Conservation (phyloP, 768 basidiomycete species). For the Phanerodontia chrysosporium region DNA sequence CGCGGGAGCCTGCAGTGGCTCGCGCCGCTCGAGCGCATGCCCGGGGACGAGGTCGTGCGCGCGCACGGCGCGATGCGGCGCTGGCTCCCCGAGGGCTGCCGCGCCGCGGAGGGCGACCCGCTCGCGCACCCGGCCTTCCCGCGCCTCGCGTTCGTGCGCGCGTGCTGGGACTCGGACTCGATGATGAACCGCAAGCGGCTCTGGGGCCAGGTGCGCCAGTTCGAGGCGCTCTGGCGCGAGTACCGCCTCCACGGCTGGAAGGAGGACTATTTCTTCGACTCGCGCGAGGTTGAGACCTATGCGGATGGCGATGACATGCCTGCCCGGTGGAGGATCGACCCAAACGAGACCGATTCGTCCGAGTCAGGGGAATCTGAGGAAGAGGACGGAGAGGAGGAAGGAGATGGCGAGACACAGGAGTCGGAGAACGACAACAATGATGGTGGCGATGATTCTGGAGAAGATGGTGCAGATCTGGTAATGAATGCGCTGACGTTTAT, state of each 20-base stretch:
- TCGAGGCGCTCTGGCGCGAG: neutral
- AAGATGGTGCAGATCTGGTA: no score
- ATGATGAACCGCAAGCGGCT: slow-evolving; percentile 2
- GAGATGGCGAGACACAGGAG: no score
- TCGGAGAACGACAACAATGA: no score
- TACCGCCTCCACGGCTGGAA: slow-evolving; percentile 1
- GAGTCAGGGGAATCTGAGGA: no score
- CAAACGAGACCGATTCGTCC: neutral
- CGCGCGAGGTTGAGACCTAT: neutral
- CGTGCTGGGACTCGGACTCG: slow-evolving; percentile 3
- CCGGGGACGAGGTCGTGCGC: neutral
- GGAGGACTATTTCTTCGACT: neutral
- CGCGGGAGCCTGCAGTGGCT: neutral
- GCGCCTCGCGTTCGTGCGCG: neutral
- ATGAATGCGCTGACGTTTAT: no score
- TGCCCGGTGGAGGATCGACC: neutral
- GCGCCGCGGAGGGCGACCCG: neutral
- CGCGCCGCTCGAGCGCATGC: neutral
- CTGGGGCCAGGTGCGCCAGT: slow-evolving; percentile 3
- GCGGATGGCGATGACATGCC: neutral
- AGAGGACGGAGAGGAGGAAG: no score
- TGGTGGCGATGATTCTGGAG: no score
- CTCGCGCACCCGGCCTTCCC: neutral
- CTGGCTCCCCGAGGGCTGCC: neutral
- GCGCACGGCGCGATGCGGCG: neutral